A percentile compares a stretch with the other conserved stretches of the same genome.
Evolutionary conservation across 176 grass and related monocot genomes (phyloP).

Genomic region (Leersia perrieri): DNA sequence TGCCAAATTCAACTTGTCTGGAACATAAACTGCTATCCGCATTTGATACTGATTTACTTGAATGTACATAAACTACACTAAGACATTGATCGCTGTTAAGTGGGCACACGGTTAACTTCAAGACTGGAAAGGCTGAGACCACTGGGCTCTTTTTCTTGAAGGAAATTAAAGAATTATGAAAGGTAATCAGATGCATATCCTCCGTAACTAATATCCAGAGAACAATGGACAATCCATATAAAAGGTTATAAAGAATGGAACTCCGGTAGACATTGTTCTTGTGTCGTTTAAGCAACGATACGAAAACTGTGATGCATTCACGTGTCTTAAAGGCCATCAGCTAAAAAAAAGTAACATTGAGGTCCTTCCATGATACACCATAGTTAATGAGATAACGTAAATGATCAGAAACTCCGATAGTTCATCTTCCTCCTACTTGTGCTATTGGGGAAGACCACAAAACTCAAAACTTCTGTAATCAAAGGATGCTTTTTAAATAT

Average conservation of each 20-base stretch:
- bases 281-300: background rate
- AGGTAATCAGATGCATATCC: conserved; percentile 1
- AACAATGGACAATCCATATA: background rate
- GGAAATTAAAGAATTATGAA: background rate
- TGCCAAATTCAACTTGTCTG: background rate
- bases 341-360: background rate
- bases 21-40: background rate
- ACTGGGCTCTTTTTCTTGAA: background rate
- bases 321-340: background rate
- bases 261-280: background rate
- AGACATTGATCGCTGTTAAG: background rate
- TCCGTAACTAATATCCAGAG: background rate
- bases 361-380: background rate
- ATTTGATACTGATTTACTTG: background rate
- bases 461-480: conserved; percentile 27
- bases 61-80: background rate
- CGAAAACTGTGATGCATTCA: background rate
- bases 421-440: conserved; percentile 29
- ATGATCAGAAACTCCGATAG: background rate
- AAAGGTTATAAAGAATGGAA: background rate
- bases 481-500: conserved; percentile 34
- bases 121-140: no score
- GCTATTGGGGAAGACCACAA: conserved; percentile 23
- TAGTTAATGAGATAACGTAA: background rate
- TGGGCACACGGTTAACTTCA: no score